Evolutionary conservation across 176 grass and related monocot species (phyloP).

Genomic region (Oryza punctata): DNA sequence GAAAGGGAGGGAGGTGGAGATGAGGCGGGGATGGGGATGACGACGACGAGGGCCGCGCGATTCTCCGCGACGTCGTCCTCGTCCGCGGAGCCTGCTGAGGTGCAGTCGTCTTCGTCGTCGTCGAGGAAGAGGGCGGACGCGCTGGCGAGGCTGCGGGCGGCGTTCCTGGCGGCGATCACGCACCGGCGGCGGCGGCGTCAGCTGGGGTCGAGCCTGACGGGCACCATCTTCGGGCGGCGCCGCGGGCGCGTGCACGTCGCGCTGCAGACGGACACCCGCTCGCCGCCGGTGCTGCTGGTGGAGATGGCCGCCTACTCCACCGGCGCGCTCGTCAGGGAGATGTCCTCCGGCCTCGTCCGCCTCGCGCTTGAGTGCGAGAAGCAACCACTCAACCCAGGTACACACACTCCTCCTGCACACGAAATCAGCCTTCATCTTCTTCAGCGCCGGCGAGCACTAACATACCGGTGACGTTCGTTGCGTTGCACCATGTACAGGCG

Average conservation of each 20-base stretch:
- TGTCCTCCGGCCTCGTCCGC: conserved; percentile 90
- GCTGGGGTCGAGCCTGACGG: conserved; percentile 73
- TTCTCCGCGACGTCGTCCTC: background rate
- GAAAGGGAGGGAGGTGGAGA: background rate
- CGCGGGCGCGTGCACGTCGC: conserved; percentile 77
- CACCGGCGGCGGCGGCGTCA: conserved; percentile 46
- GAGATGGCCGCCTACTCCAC: conserved; percentile 82
- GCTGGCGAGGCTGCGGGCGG: conserved; percentile 60
- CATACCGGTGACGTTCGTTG: background rate
- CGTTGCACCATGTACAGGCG: conserved; percentile 22
- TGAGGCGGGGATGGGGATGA: conserved; percentile 8
- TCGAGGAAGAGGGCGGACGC: conserved; percentile 54
- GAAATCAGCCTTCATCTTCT: background rate
- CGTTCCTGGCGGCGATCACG: conserved; percentile 64
- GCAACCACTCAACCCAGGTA: conserved; percentile 42
- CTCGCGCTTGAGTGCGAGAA: conserved; percentile 88
- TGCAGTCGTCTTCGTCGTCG: conserved; percentile 10
- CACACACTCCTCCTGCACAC: background rate
- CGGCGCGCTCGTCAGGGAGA: conserved; percentile 85
- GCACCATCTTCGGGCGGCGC: conserved; percentile 85
- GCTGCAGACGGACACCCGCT: conserved; percentile 80
- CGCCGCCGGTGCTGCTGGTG: conserved; percentile 69
- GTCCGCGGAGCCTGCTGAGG: background rate
- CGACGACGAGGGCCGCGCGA: background rate
- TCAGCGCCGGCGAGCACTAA: background rate